phyloP scores from a whole-genome alignment of 2,329 filamentous ascomycete species.

The Ophiostoma tasmaniense region DNA sequence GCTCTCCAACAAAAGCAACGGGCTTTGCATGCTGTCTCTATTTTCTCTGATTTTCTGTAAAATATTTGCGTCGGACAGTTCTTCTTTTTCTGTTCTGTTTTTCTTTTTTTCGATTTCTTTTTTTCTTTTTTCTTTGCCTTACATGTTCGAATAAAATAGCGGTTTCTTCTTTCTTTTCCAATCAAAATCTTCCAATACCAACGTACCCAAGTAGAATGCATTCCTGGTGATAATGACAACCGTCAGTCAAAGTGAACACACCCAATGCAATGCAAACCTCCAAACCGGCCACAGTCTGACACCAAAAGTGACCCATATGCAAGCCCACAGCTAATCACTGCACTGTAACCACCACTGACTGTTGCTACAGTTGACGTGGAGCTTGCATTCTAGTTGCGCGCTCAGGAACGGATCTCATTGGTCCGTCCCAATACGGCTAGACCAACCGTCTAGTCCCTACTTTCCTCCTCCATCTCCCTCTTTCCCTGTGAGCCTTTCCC shows the following conservation, averaged over 20 bases:
- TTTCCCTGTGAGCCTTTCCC: not conserved
- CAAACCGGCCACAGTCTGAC: not conserved
- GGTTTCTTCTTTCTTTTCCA: not conserved
- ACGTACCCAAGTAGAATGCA: not conserved
- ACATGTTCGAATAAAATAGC: not conserved
- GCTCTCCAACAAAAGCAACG: not conserved
- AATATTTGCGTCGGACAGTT: not conserved
- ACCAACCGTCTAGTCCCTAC: not conserved
- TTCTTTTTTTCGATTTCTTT: not conserved
- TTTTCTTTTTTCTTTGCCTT: not conserved
- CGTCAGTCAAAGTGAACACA: not conserved
- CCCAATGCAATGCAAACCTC: too few species aligned
- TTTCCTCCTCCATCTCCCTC: not conserved
- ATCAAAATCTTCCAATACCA: not conserved
- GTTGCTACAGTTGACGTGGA: slow-evolving; percentile 2
- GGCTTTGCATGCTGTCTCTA: not conserved
- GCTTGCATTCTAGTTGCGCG: not conserved
- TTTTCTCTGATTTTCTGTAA: slow-evolving; percentile 1
- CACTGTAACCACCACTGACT: not conserved
- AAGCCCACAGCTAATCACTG: not conserved
- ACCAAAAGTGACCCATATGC: not conserved
- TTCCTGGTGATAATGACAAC: not conserved
- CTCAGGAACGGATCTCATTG: not conserved
- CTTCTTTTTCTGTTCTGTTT: too few species aligned
- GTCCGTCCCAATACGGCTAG: not conserved